These are phyloP conservation scores for Talaromyces atroroseus DNA, from an alignment of 2,329 filamentous ascomycete species.

Conservation along the genomic window DNA sequence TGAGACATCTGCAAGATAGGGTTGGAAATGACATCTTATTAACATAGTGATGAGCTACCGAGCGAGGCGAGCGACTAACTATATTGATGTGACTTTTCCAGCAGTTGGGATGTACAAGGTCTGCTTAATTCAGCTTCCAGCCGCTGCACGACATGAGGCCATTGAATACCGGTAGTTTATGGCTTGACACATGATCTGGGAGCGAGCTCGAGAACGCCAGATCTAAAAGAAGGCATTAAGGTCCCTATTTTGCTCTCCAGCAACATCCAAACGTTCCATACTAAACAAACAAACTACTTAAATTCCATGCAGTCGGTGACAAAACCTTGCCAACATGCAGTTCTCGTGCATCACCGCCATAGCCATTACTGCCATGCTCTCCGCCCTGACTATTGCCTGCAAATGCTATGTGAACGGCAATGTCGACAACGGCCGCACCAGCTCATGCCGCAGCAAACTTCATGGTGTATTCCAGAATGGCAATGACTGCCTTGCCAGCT, in stretches of 20 bases:
- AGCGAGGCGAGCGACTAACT: too few species aligned
- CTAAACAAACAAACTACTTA: background rate
- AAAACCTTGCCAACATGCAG: background rate
- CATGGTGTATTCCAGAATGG: background rate
- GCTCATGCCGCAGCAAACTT: background rate
- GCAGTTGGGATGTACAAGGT: too few species aligned
- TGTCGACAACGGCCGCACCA: background rate
- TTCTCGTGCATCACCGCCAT: background rate
- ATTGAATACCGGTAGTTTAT: too few species aligned
- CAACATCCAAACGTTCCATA: background rate
- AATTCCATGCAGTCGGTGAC: background rate
- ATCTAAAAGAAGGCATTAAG: background rate
- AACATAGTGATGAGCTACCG: too few species aligned
- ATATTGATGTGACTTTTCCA: too few species aligned
- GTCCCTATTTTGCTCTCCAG: background rate
- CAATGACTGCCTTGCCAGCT: background rate
- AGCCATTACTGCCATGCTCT: background rate
- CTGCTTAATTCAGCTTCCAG: too few species aligned
- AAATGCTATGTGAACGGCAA: background rate
- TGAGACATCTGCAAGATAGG: too few species aligned
- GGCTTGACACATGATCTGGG: background rate
- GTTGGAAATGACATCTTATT: too few species aligned
- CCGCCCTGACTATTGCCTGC: background rate
- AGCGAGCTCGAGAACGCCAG: background rate
- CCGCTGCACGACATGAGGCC: too few species aligned